Evolutionary conservation across 257 asterid species (phyloP).

Genomic region (Osmanthus fragrans): DNA sequence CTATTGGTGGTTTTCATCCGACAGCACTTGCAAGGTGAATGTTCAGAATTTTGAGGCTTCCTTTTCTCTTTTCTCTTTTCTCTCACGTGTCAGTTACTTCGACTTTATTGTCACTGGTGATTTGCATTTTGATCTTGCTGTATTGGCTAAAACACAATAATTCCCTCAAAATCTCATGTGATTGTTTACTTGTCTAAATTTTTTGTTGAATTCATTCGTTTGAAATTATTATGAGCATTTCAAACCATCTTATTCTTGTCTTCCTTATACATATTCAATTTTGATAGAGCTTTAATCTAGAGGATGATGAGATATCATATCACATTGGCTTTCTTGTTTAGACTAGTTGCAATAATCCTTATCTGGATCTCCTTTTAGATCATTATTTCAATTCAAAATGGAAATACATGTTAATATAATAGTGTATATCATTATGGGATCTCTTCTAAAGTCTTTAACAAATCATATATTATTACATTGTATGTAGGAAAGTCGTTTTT

Average conservation of each 20-base stretch:
- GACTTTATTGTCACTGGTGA: background rate
- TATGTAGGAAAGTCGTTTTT: background rate
- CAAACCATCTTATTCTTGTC: background rate
- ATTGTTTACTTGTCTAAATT: background rate
- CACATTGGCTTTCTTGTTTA: background rate
- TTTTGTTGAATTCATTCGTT: background rate
- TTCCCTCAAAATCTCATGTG: background rate
- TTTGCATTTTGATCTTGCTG: background rate
- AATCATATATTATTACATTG: background rate
- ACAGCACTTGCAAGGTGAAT: constrained; percentile 90
- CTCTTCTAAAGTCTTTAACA: background rate
- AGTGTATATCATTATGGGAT: background rate
- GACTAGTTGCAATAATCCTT: background rate
- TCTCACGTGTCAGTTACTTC: background rate
- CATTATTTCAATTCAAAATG: background rate
- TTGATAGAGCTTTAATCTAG: background rate
- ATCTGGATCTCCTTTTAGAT: background rate
- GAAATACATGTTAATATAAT: background rate
- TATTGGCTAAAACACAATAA: background rate
- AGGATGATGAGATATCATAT: background rate
- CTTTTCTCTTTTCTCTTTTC: background rate
- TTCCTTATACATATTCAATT: background rate
- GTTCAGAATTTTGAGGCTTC: background rate
- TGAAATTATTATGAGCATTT: background rate
- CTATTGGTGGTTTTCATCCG: constrained; percentile 84